Conservation (phyloP, 2,329 filamentous ascomycete species). For the Xylariales sp. region DNA sequence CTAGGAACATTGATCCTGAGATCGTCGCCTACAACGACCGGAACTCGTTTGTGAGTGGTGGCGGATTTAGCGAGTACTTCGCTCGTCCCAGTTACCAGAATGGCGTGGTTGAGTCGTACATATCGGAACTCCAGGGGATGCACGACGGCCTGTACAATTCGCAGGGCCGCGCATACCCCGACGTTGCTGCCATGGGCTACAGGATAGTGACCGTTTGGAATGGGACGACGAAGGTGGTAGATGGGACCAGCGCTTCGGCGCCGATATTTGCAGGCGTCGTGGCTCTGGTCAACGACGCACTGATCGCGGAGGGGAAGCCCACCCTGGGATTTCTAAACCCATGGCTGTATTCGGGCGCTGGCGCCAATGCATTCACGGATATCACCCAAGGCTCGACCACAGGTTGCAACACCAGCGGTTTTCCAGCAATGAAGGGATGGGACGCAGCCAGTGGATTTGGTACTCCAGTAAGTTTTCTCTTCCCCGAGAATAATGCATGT, state of each 20-base stretch:
- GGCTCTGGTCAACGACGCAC: constrained; percentile 58
- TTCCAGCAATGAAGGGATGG: constrained; percentile 20
- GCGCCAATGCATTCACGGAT: constrained; percentile 29
- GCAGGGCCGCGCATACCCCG: constrained; percentile 54
- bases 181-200: constrained; percentile 44
- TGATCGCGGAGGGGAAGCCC: constrained; percentile 49
- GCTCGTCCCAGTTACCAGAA: constrained; percentile 38
- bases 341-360: constrained; percentile 48
- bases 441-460: constrained; percentile 25
- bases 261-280: constrained; percentile 61
- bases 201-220: constrained; percentile 7
- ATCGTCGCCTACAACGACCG: constrained; percentile 24
- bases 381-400: constrained; percentile 28
- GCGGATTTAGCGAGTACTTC: constrained; percentile 46
- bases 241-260: constrained; percentile 44
- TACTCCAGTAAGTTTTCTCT: too few relatives aligned
- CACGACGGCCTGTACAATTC: constrained; percentile 39
- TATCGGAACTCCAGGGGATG: constrained; percentile 25
- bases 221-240: constrained; percentile 12
- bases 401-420: constrained; percentile 28
- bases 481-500: too few relatives aligned
- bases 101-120: constrained; percentile 41
- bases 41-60: too few relatives aligned
- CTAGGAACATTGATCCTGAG: constrained; percentile 41
- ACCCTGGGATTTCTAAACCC: constrained; percentile 58